A percentile compares a stretch with the other conserved stretches of the same genome.
Evolutionary conservation across 306 rosid species (phyloP).

Genomic region (Cucurbita pepo): DNA sequence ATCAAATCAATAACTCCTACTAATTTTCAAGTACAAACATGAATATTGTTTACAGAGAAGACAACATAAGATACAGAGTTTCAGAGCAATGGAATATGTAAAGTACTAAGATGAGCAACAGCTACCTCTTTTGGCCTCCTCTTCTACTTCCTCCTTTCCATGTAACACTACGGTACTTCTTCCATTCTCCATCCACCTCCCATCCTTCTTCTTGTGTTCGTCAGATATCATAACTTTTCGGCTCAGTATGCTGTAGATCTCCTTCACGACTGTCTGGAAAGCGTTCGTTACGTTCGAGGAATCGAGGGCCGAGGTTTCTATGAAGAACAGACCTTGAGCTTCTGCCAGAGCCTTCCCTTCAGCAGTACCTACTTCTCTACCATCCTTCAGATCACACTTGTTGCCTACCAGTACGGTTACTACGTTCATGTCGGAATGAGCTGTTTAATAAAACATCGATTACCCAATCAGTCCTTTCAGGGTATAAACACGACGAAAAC

Average conservation of each 20-base stretch:
- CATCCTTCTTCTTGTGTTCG: conserved; percentile 57
- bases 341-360: conserved; percentile 89
- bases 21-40: not conserved
- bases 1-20: not conserved
- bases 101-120: conserved; percentile 58
- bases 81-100: not conserved
- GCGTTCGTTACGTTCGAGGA: conserved; percentile 81
- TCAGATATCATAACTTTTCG: conserved; percentile 88
- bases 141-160: conserved; percentile 34
- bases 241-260: conserved; percentile 84
- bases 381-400: conserved; percentile 89
- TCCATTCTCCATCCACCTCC: conserved; percentile 41
- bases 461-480: conserved; percentile 33
- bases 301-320: conserved; percentile 97
- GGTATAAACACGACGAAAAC: conserved; percentile 6
- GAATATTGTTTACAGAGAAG: not conserved
- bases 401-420: conserved; percentile 90
- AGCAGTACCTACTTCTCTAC: conserved; percentile 77
- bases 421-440: conserved; percentile 97
- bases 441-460: conserved; percentile 39
- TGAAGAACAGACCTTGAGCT: conserved; percentile 86
- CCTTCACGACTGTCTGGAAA: conserved; percentile 81
- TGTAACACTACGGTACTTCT: conserved; percentile 56
- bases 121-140: conserved; percentile 35
- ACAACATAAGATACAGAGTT: not conserved